A percentile compares a stretch with the other conserved stretches of the same genome.
Evolutionary conservation across 257 asterid species (phyloP).

Genomic region (Ilex aquifolium): DNA sequence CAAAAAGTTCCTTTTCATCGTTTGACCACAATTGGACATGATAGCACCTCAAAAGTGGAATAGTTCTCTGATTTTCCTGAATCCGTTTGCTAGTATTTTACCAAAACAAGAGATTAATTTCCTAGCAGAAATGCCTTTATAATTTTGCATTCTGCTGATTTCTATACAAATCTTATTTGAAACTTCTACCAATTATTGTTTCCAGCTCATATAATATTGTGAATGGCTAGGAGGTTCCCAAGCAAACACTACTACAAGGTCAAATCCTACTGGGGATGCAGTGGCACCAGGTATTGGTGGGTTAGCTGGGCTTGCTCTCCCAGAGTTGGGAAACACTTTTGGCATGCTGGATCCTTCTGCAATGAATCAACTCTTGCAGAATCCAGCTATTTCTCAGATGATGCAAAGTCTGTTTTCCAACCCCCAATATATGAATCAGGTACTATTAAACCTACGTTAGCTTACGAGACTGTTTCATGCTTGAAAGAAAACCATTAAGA

Average conservation of each 20-base stretch:
- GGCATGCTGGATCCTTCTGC: constrained; percentile 33
- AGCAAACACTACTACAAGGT: constrained; percentile 33
- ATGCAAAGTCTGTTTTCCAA: constrained; percentile 47
- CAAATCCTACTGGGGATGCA: constrained; percentile 38
- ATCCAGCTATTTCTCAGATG: constrained; percentile 54
- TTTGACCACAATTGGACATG: too few relatives aligned
- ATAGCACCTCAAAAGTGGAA: too few relatives aligned
- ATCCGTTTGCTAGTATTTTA: too few relatives aligned
- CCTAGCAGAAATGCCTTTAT: too few relatives aligned
- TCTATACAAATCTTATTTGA: neutral
- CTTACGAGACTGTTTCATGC: constrained; percentile 1
- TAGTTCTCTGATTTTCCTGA: too few relatives aligned
- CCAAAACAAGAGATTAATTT: too few relatives aligned
- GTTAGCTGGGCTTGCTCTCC: constrained; percentile 45
- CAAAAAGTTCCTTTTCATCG: too few relatives aligned
- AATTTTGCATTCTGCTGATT: too few relatives aligned
- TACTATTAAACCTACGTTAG: constrained; percentile 14
- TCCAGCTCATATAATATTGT: constrained; percentile 7
- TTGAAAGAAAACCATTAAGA: neutral
- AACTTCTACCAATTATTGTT: neutral
- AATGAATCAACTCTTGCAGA: constrained; percentile 40
- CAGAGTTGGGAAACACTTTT: constrained; percentile 28
- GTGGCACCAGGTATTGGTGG: constrained; percentile 35
- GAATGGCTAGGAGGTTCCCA: constrained; percentile 29
- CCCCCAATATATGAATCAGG: constrained; percentile 56